A percentile compares a stretch with the other conserved stretches of the same genome.
Conservation (phyloP, 371 early-diverging fungal species). For the Phascolomyces articulosus region DNA sequence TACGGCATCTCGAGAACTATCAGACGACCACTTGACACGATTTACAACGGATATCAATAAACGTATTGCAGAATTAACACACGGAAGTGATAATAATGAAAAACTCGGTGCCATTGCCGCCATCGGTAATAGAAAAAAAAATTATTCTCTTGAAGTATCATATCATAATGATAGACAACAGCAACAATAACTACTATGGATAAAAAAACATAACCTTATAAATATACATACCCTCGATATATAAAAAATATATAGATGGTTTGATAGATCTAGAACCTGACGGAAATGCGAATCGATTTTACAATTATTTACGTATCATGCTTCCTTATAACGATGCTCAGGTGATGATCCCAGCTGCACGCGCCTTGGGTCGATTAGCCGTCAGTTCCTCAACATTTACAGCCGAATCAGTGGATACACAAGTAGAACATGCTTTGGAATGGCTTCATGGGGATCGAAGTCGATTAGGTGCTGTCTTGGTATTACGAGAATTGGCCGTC, state of each 20-base stretch:
- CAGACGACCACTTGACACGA: slow-evolving; percentile 68
- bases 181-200: background rate
- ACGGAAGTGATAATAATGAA: slow-evolving; percentile 67
- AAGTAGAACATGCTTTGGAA: slow-evolving; percentile 88
- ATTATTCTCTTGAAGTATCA: no score
- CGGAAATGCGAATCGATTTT: slow-evolving; percentile 86
- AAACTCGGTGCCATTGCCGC: slow-evolving; percentile 78
- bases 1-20: slow-evolving; percentile 65
- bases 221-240: no score
- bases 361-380: slow-evolving; percentile 82
- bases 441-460: slow-evolving; percentile 89
- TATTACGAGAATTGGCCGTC: slow-evolving; percentile 81
- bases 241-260: no score
- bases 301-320: slow-evolving; percentile 84
- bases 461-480: slow-evolving; percentile 86
- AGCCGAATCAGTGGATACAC: slow-evolving; percentile 85
- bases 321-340: slow-evolving; percentile 84
- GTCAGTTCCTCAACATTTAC: slow-evolving; percentile 79
- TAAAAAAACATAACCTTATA: background rate
- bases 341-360: slow-evolving; percentile 84
- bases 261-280: slow-evolving; percentile 87
- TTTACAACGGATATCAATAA: slow-evolving; percentile 78
- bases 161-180: no score
- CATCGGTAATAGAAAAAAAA: no score
- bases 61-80: slow-evolving; percentile 74